These are phyloP conservation scores for Lasiodiplodia theobromae DNA, from an alignment of 2,329 filamentous ascomycete genomes.

Conservation along the genomic window DNA sequence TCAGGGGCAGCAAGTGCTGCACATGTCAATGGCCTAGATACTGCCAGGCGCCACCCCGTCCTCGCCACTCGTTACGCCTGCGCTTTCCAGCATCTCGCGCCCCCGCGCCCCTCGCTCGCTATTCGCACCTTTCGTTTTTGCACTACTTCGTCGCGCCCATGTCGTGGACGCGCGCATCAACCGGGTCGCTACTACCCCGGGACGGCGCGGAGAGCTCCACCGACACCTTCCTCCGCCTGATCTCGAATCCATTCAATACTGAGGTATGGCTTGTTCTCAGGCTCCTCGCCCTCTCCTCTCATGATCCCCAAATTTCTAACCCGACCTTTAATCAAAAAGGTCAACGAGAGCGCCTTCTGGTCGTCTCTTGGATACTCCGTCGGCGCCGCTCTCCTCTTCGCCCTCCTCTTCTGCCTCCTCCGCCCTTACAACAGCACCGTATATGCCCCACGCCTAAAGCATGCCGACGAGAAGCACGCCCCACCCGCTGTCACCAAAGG, in stretches of 20 bases:
- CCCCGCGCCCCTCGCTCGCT: constrained; percentile 17
- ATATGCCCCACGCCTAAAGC: constrained; percentile 92
- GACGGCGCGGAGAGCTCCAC: constrained; percentile 25
- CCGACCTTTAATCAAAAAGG: constrained; percentile 46
- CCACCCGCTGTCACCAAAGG: constrained; percentile 86
- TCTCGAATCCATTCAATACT: constrained; percentile 49
- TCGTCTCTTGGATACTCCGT: constrained; percentile 83
- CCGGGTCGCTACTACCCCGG: constrained; percentile 16
- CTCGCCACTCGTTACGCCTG: constrained; percentile 26
- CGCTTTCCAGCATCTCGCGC: background rate
- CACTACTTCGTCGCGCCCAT: constrained; percentile 10
- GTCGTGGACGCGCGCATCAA: constrained; percentile 11
- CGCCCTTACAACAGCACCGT: constrained; percentile 91
- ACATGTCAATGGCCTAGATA: constrained; percentile 20
- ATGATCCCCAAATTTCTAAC: background rate
- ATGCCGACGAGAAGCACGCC: constrained; percentile 88
- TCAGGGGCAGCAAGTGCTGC: constrained; percentile 14
- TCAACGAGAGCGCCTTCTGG: constrained; percentile 70
- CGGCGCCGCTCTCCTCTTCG: constrained; percentile 74
- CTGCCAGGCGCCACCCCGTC: background rate
- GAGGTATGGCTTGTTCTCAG: constrained; percentile 34
- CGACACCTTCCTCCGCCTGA: constrained; percentile 49
- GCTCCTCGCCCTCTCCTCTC: background rate
- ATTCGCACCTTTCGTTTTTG: constrained; percentile 5
- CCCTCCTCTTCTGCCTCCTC: constrained; percentile 83